Evolutionary conservation across 331 rosid genomes (phyloP).

Genomic region (Ulmus americana): DNA sequence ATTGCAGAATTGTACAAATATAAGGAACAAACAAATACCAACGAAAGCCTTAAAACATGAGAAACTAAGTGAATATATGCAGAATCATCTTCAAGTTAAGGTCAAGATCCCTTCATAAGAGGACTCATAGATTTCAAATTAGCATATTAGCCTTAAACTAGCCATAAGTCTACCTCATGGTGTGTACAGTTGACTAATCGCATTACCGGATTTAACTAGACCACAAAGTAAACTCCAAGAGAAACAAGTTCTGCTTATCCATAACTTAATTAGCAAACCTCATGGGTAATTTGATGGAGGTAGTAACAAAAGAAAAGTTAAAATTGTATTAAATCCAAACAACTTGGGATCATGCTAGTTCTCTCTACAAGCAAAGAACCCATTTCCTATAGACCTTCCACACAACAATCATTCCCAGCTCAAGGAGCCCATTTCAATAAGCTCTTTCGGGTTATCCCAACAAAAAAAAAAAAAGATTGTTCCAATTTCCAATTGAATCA

Average conservation of each 20-base stretch:
- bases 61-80: slow-evolving; percentile 6
- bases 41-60: slow-evolving; percentile 5
- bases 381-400: background rate
- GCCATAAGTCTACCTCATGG: background rate
- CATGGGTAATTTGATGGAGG: background rate
- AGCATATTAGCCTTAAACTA: background rate
- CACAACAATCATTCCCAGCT: background rate
- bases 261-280: background rate
- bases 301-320: background rate
- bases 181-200: background rate
- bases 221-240: slow-evolving; percentile 1
- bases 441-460: no score
- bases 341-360: background rate
- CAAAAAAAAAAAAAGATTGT: no score
- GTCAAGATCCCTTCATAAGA: slow-evolving; percentile 1
- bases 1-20: slow-evolving; percentile 17
- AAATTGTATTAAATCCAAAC: background rate
- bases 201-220: background rate
- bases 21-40: background rate
- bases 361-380: slow-evolving; percentile 3
- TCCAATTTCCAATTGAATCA: no score
- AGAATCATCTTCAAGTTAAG: slow-evolving; percentile 4
- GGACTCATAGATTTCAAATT: no score
- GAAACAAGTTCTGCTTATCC: background rate
- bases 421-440: background rate